Conservation (phyloP, 768 basidiomycete genomes). For the Crepidotus variabilis region DNA sequence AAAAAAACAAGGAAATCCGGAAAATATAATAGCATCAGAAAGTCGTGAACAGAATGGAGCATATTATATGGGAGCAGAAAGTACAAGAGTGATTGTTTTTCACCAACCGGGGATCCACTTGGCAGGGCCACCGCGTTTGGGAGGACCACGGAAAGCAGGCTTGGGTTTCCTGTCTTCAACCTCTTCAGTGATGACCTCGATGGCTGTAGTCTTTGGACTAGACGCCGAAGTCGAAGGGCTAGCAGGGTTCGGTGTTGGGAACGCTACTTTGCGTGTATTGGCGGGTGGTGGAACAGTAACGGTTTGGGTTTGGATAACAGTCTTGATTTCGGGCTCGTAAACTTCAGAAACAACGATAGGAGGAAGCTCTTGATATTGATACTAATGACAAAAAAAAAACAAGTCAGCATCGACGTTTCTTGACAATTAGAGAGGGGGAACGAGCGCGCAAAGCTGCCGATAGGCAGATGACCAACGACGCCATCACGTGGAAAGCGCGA, state of each 20-base stretch:
- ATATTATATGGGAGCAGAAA: slow-evolving; percentile 20
- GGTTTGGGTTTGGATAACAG: slow-evolving; percentile 60
- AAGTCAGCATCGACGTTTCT: slow-evolving; percentile 31
- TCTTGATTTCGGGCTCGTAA: slow-evolving; percentile 63
- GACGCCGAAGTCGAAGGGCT: slow-evolving; percentile 54
- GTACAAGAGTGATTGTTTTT: slow-evolving; percentile 19
- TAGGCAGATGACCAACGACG: slow-evolving; percentile 29
- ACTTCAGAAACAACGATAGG: slow-evolving; percentile 42
- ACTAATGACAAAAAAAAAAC: slow-evolving; percentile 20
- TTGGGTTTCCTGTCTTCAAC: slow-evolving; percentile 38
- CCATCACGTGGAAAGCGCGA: slow-evolving; percentile 42
- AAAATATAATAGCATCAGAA: slow-evolving; percentile 19
- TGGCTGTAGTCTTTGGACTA: slow-evolving; percentile 71
- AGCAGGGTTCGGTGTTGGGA: slow-evolving; percentile 64
- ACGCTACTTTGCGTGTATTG: slow-evolving; percentile 71
- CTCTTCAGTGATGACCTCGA: slow-evolving; percentile 66
- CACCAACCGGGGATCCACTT: slow-evolving; percentile 64
- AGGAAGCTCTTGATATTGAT: slow-evolving; percentile 44
- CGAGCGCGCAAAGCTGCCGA: slow-evolving; percentile 27
- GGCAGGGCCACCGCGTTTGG: slow-evolving; percentile 43
- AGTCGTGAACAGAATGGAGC: slow-evolving; percentile 26
- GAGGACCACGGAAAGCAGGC: slow-evolving; percentile 42
- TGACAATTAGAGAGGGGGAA: slow-evolving; percentile 9
- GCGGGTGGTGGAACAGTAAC: slow-evolving; percentile 73
- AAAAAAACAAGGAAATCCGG: slow-evolving; percentile 11